Evolutionary conservation across 2,329 filamentous ascomycete genomes (phyloP), one percentile per base, ranked within the genome.

Genomic region (Clonostachys rosea): DNA sequence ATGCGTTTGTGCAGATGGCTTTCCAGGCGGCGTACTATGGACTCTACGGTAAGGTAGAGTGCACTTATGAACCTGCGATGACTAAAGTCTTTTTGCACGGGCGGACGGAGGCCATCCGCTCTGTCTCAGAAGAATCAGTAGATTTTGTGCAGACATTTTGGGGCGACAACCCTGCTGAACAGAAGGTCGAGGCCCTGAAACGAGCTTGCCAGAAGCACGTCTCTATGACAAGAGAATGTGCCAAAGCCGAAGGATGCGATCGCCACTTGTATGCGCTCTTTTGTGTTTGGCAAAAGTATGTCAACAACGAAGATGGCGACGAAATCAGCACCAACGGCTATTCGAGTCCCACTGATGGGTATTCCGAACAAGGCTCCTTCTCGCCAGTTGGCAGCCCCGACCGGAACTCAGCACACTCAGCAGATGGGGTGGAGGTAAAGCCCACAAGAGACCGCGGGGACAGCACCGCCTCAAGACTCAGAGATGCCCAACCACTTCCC

Each of bases 1-100:
- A 97, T 63, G 94, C 94, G 0, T 99, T 96, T 62, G 89, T 99
- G 17, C 94, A 99, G 66, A 97, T 99, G 92, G 94, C 94, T 0
- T 96, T 96, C 71, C 94, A 99, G 66, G 92, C 92, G 5, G 92
- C 94, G 2, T 97, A 99, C 72, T 99, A 96, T 60, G 94, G 94
- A 3, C 78, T 99, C 8, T 99, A 97, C 58, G 94, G 94, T 4
- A 84, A 90, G 5, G 83, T 96, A 2, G 94, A 97, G 66, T 95
- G 90, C 62, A 94, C 91, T 0, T 99, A 99, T 64, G 94, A 99
- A 67, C 94, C 94, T 8, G 92, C 94, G 40, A 97, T 99, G 94
- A 99, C 94, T 45, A 99, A 99, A 66, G 75, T 87, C 49, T 99
- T 83, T 69, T 81, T 95, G 50, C 94, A 97, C 62, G 94, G 94